These are phyloP conservation scores for Chaetoscypha palmicola DNA, from an alignment of 2,329 filamentous ascomycete genomes.

Conservation along the genomic window DNA sequence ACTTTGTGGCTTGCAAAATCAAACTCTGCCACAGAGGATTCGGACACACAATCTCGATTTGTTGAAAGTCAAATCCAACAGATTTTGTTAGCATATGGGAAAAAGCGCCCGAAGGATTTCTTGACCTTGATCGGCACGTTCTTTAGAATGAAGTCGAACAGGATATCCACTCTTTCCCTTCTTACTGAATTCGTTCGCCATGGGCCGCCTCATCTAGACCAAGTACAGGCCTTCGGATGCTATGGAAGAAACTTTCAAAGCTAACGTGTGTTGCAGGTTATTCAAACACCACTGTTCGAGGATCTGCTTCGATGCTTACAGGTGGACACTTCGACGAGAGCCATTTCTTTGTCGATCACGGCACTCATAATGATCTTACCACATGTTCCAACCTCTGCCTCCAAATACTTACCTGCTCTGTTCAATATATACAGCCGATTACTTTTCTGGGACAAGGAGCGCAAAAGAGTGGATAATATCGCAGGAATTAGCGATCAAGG, in stretches of 20 bases:
- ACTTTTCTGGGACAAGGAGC: constrained; percentile 63
- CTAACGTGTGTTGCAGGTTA: constrained; percentile 31
- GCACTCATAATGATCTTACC: constrained; percentile 75
- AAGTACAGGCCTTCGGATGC: constrained; percentile 26
- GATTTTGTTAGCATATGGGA: constrained; percentile 42
- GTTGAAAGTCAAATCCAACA: constrained; percentile 40
- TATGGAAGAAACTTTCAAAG: neutral
- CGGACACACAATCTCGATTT: constrained; percentile 39
- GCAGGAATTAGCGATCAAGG: constrained; percentile 11
- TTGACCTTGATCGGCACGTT: constrained; percentile 58
- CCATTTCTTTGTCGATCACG: constrained; percentile 68
- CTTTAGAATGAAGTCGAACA: constrained; percentile 56
- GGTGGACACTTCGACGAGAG: constrained; percentile 68
- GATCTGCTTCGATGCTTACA: constrained; percentile 68
- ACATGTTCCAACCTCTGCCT: constrained; percentile 68
- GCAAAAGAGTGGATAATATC: constrained; percentile 13
- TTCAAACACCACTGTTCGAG: constrained; percentile 65
- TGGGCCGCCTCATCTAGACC: constrained; percentile 72
- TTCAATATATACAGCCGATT: constrained; percentile 78
- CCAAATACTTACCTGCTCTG: constrained; percentile 60
- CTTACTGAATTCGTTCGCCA: constrained; percentile 67
- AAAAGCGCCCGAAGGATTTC: constrained; percentile 62
- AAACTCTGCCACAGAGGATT: constrained; percentile 33
- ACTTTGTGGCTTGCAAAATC: constrained; percentile 48
- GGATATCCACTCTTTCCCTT: constrained; percentile 58